phyloP scores from a whole-genome alignment of 495 filamentous ascomycete genomes.

The Articulospora tetracladia region DNA sequence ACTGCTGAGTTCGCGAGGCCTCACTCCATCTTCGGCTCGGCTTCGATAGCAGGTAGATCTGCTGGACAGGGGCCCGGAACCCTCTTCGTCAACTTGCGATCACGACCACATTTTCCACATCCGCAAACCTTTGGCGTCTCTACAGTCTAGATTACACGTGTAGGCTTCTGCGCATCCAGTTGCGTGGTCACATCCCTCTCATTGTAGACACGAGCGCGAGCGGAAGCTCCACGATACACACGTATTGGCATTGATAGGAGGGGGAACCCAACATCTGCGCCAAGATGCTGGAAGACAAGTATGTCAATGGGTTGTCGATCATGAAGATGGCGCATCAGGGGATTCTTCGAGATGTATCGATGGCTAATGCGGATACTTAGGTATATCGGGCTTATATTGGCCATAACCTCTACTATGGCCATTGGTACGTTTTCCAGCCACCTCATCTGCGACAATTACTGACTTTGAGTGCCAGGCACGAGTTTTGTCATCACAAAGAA shows the following conservation, averaged over 20 bases:
- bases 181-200: not conserved
- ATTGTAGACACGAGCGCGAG: conserved; percentile 1
- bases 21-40: conserved; percentile 10
- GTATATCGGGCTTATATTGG: conserved; percentile 50
- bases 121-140: not conserved
- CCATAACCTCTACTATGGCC: conserved; percentile 87
- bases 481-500: conserved; percentile 30
- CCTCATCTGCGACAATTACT: not conserved
- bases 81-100: conserved; percentile 9
- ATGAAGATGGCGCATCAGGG: not conserved
- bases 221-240: conserved; percentile 16
- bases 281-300: conserved; percentile 86
- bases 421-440: conserved; percentile 47
- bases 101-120: conserved; percentile 6
- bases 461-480: conserved; percentile 39
- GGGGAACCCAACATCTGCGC: conserved; percentile 20
- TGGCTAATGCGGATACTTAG: conserved; percentile 18
- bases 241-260: conserved; percentile 32
- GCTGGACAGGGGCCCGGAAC: conserved; percentile 18
- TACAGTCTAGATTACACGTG: not conserved
- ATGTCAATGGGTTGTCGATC: conserved; percentile 33
- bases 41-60: conserved; percentile 18
- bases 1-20: not conserved
- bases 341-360: not conserved
- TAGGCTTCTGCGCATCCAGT: too few relatives aligned